phyloP scores from a whole-genome alignment of 2,329 filamentous ascomycete species.

The Fusarium algeriense region DNA sequence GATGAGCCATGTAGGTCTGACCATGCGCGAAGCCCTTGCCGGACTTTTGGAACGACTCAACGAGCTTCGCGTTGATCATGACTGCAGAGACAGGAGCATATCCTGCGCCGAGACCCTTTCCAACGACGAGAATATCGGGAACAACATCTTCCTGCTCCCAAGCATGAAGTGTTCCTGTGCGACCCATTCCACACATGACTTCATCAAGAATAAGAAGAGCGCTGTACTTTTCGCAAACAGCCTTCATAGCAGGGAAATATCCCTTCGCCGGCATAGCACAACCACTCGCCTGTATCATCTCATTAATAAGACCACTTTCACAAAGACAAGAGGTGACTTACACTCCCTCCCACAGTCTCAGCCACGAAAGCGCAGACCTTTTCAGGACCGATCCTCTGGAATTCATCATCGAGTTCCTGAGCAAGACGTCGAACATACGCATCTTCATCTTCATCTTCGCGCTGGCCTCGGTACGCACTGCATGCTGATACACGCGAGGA shows the following conservation, averaged over 20 bases:
- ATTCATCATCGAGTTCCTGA: slow-evolving; percentile 61
- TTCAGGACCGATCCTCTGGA: slow-evolving; percentile 58
- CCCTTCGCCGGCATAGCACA: slow-evolving; percentile 51
- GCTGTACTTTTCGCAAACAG: slow-evolving; percentile 67
- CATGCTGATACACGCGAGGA: slow-evolving; percentile 21
- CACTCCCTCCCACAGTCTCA: slow-evolving; percentile 57
- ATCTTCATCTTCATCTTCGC: slow-evolving; percentile 40
- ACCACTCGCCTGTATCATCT: slow-evolving; percentile 22
- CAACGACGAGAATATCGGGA: slow-evolving; percentile 75
- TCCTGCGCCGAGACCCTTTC: slow-evolving; percentile 69
- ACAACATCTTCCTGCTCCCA: slow-evolving; percentile 70
- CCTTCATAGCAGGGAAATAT: slow-evolving; percentile 66
- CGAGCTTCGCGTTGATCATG: slow-evolving; percentile 25
- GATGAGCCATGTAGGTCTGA: slow-evolving; percentile 36
- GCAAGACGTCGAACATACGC: slow-evolving; percentile 57
- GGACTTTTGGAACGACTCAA: slow-evolving; percentile 29
- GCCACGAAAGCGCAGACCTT: slow-evolving; percentile 63
- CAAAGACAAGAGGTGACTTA: not conserved
- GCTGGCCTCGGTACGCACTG: slow-evolving; percentile 20
- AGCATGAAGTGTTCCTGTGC: slow-evolving; percentile 71
- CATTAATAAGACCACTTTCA: not conserved
- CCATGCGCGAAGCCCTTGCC: slow-evolving; percentile 33
- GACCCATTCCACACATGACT: slow-evolving; percentile 77
- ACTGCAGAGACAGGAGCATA: slow-evolving; percentile 41
- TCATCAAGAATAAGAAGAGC: slow-evolving; percentile 69